A percentile compares a stretch with the other conserved stretches of the same genome.
Evolutionary conservation across 139 green algal genomes (phyloP).

Genomic region (Eudorina sp.): DNA sequence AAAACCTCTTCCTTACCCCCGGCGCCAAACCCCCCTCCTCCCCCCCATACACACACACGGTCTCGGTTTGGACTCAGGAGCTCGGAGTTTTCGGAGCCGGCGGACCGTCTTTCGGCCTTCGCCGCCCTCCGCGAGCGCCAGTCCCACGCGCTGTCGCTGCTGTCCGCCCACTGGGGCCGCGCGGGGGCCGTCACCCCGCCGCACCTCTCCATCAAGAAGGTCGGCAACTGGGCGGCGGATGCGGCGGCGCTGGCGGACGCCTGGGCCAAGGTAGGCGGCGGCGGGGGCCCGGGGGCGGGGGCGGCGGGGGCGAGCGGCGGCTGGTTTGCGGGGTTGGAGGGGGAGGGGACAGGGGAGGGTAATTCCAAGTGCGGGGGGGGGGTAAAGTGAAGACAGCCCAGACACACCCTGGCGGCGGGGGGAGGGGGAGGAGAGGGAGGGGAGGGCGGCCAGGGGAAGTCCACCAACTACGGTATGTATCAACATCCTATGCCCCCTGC

Average conservation of each 20-base stretch:
- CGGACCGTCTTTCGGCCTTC: conserved; percentile 60
- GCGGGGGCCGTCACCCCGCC: conserved; percentile 51
- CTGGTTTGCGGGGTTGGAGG: not conserved
- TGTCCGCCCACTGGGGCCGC: conserved; percentile 36
- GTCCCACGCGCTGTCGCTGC: conserved; percentile 32
- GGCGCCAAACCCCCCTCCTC: too few species aligned
- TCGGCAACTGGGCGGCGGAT: conserved; percentile 51
- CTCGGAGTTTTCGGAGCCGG: conserved; percentile 64
- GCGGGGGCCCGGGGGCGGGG: not conserved
- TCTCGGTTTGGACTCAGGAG: conserved; percentile 35
- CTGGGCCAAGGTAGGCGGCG: conserved; percentile 44
- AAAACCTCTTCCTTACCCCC: too few species aligned
- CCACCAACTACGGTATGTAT: too few species aligned
- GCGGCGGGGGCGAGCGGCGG: not conserved
- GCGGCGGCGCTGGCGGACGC: conserved; percentile 14
- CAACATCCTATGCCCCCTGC: not conserved
- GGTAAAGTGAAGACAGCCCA: too few species aligned
- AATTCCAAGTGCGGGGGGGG: too few species aligned
- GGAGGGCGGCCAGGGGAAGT: too few species aligned
- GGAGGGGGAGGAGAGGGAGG: too few species aligned
- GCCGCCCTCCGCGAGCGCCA: conserved; percentile 55
- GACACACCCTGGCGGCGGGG: too few species aligned
- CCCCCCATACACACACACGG: too few species aligned
- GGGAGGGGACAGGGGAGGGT: too few species aligned
- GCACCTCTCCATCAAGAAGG: conserved; percentile 36